phyloP scores from a whole-genome alignment of 306 rosid genomes.

The Vigna trinervia region DNA sequence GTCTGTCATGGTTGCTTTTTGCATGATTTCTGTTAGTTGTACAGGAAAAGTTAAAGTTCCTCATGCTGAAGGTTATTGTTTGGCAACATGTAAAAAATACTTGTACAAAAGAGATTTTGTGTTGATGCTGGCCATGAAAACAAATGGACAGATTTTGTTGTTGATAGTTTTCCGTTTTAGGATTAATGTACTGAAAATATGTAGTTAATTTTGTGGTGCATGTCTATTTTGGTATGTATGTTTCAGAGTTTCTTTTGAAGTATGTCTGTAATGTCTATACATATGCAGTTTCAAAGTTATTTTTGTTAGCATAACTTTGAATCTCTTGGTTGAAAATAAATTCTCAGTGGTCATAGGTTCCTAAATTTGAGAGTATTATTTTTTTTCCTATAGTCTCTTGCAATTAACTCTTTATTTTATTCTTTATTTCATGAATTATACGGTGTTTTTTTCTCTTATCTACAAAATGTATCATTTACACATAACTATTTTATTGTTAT shows the following conservation, averaged over 20 bases:
- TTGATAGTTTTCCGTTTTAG: conserved; percentile 28
- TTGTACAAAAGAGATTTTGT: neutral
- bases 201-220: neutral
- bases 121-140: conserved; percentile 14
- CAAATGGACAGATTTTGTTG: conserved; percentile 23
- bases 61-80: conserved; percentile 13
- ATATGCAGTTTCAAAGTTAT: conserved; percentile 14
- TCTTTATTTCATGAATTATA: conserved; percentile 12
- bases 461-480: conserved; percentile 10
- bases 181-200: conserved; percentile 23
- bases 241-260: conserved; percentile 20
- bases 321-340: conserved; percentile 23
- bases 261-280: conserved; percentile 10
- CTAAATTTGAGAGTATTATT: conserved; percentile 18
- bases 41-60: conserved; percentile 11
- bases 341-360: neutral
- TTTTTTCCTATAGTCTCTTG: conserved; percentile 20
- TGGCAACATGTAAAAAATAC: conserved; percentile 5
- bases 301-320: conserved; percentile 10
- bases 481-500: conserved; percentile 13
- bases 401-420: neutral
- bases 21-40: conserved; percentile 36
- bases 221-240: conserved; percentile 25
- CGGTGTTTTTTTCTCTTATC: neutral
- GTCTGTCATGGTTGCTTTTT: conserved; percentile 39